Base-by-base conservation (phyloP, 2,329 filamentous ascomycete species). In the Periconia macrospinosa region DNA sequence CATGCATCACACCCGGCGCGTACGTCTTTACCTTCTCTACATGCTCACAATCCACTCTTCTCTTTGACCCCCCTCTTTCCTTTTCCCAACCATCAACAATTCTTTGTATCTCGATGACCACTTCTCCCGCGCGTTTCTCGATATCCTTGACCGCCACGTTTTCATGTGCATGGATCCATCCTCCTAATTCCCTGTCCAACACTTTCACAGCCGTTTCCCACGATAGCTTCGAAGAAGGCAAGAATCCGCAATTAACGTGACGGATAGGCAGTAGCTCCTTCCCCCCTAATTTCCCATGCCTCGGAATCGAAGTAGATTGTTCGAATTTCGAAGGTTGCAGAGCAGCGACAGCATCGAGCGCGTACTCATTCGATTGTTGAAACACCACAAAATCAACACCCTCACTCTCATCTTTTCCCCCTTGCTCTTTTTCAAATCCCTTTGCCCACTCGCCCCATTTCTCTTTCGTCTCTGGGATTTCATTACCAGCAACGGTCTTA, bases 91-190 rank as follows among this genome's bases (percentile, higher is more conserved):
- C 78, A 41, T 59, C 58, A 35, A 61, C 40, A n/a, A 66, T 30
- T n/a, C 37, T 56, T 61, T 68, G 49, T 46, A 83, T 73, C 47
- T 76, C 70, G 1, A 56, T 53, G 13, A 76, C 73, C 45, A 82
- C 76, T 19, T 75, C 65, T 14, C 54, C 57, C n/a, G 30, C 57
- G 54, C 60, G 61, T 27, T 20, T 15, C 2, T 67, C 63, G 20
- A 74, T 53, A 17, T 71, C 67, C 1, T 46, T 45, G 14, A 62
- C 62, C 17, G 79, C 77, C 35, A 85, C 79, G 59, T 86, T 86
- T 69, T 86, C 83, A 65, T 87, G 84, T 41, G 83, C 76, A 72
- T 86, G 83, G 9, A 83, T 59, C 83, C 83, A 86, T 0, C 83
- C 83, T 6, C 78, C 79, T 35, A 65, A 50, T 35, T 63, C 51